A percentile compares a stretch with the other conserved stretches of the same genome.
Evolutionary conservation across 2,329 filamentous ascomycete genomes (phyloP).

Genomic region (Neodidymelliopsis sp.): DNA sequence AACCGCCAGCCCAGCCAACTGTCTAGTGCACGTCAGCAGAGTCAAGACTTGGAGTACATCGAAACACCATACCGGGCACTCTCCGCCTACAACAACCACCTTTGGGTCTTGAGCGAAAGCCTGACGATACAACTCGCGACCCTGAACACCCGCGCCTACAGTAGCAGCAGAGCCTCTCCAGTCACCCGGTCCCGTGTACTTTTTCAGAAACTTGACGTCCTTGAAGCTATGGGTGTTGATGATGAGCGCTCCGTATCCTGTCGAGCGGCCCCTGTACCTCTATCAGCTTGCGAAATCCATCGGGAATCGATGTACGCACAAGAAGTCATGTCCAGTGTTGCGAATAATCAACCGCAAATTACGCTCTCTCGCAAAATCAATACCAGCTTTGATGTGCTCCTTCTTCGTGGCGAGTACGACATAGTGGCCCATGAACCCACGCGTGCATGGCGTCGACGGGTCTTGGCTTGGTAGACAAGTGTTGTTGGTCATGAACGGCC

Average conservation of each 20-base stretch:
- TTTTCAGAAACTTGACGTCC: constrained; percentile 37
- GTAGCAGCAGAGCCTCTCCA: constrained; percentile 43
- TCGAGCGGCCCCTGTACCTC: constrained; percentile 39
- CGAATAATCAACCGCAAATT: constrained; percentile 45
- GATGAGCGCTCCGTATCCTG: constrained; percentile 43
- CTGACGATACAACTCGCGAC: constrained; percentile 41
- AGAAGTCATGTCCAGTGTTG: constrained; percentile 49
- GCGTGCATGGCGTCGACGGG: constrained; percentile 37
- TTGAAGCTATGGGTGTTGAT: constrained; percentile 50
- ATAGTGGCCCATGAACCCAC: constrained; percentile 44
- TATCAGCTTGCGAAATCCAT: constrained; percentile 1
- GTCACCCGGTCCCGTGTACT: constrained; percentile 42
- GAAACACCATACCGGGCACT: constrained; percentile 43
- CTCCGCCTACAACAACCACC: constrained; percentile 47
- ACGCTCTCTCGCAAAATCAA: constrained; percentile 43
- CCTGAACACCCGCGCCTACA: constrained; percentile 47
- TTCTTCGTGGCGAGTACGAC: constrained; percentile 45
- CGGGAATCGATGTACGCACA: constrained; percentile 24
- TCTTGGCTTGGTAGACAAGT: constrained; percentile 41
- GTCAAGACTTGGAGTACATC: background rate
- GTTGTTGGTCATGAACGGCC: constrained; percentile 46
- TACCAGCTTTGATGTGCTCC: constrained; percentile 42
- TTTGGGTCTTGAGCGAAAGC: constrained; percentile 40
- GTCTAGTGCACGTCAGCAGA: constrained; percentile 29
- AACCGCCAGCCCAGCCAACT: constrained; percentile 53